Conservation (phyloP, 106 monocot genomes). For the Acorus gramineus region DNA sequence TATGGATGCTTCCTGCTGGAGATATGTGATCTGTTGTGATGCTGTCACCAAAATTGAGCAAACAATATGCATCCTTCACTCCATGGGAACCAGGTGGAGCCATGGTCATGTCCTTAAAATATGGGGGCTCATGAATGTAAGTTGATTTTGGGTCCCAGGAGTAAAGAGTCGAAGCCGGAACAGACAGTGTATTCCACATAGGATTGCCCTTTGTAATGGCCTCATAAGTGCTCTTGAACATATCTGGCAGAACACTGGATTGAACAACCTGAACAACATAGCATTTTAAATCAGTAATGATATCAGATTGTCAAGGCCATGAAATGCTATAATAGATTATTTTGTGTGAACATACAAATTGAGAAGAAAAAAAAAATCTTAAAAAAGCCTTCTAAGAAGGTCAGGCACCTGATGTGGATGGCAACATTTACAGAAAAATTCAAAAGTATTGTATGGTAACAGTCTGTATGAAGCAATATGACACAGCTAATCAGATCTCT, state of each 20-base stretch:
- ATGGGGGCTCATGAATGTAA: slow-evolving; percentile 78
- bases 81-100: slow-evolving; percentile 51
- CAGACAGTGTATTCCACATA: slow-evolving; percentile 68
- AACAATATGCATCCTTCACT: slow-evolving; percentile 64
- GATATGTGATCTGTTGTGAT: slow-evolving; percentile 79
- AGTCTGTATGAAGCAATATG: too few species aligned
- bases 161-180: slow-evolving; percentile 44
- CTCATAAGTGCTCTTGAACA: slow-evolving; percentile 74
- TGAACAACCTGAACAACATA: slow-evolving; percentile 32
- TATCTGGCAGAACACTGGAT: slow-evolving; percentile 68
- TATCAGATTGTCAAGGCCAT: too few species aligned
- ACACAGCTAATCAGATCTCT: too few species aligned
- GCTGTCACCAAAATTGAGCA: slow-evolving; percentile 69
- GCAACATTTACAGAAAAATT: too few species aligned
- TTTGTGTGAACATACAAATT: not conserved
- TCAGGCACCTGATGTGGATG: too few species aligned
- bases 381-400: not conserved
- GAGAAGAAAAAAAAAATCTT: not conserved
- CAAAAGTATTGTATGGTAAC: too few species aligned
- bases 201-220: slow-evolving; percentile 72
- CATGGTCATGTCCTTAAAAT: slow-evolving; percentile 73
- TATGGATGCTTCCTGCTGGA: slow-evolving; percentile 72
- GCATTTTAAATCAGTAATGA: too few species aligned
- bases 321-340: too few species aligned
- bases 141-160: slow-evolving; percentile 68